These are phyloP conservation scores for Herpetomonas muscarum DNA, from an alignment of 208 protist species.

Conservation along the genomic window DNA sequence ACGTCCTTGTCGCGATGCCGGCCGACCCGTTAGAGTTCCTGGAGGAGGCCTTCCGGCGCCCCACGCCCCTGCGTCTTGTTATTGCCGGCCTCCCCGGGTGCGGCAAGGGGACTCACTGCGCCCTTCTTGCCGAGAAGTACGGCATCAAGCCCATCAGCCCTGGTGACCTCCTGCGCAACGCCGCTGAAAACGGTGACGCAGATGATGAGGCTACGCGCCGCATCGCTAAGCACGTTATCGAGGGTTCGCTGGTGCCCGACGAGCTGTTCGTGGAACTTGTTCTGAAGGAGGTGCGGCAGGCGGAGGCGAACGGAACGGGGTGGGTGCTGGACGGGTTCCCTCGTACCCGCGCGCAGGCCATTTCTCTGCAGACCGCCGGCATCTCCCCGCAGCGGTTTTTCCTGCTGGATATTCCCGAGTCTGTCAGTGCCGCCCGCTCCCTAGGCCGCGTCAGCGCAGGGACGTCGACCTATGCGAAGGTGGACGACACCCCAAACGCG, in stretches of 20 bases:
- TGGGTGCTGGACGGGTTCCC: slow-evolving; percentile 89
- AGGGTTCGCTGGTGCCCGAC: slow-evolving; percentile 69
- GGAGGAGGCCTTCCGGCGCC: slow-evolving; percentile 30
- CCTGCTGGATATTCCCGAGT: slow-evolving; percentile 47
- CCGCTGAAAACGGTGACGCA: slow-evolving; percentile 30
- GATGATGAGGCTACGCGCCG: slow-evolving; percentile 32
- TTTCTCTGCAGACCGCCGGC: slow-evolving; percentile 65
- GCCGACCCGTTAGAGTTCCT: slow-evolving; percentile 69
- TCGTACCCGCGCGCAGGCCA: slow-evolving; percentile 56
- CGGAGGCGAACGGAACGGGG: slow-evolving; percentile 38
- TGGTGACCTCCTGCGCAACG: slow-evolving; percentile 60
- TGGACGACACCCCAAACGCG: slow-evolving; percentile 34
- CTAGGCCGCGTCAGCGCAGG: slow-evolving; percentile 18
- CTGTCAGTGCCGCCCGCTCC: slow-evolving; percentile 33
- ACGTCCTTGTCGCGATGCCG: slow-evolving; percentile 57
- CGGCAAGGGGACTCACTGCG: slow-evolving; percentile 92
- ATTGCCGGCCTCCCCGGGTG: slow-evolving; percentile 78
- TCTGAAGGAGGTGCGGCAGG: slow-evolving; percentile 27
- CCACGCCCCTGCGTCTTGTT: slow-evolving; percentile 53
- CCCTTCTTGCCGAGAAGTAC: slow-evolving; percentile 77
- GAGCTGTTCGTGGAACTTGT: slow-evolving; percentile 76
- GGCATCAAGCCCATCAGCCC: slow-evolving; percentile 75
- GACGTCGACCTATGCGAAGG: slow-evolving; percentile 8
- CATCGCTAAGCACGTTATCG: slow-evolving; percentile 55
- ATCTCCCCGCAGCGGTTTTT: slow-evolving; percentile 70